Percentiles rank a stretch among this genome's conserved stretches.
These are phyloP conservation scores for Podaxis rugospora DNA, from an alignment of 768 basidiomycete species.

Conservation along the genomic window DNA sequence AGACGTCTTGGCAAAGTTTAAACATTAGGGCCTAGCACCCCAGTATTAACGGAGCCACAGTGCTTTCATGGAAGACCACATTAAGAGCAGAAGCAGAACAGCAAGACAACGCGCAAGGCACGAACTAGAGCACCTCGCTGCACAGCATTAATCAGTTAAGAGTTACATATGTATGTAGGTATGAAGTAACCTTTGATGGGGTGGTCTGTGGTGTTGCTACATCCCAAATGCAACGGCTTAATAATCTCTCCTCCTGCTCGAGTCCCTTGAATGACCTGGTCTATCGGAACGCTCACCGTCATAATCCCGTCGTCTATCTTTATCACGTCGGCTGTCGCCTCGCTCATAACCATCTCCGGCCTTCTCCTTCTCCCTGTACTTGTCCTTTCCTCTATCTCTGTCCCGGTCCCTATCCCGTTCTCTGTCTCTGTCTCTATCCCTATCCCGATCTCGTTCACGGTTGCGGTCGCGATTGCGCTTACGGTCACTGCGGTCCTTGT, in stretches of 20 bases:
- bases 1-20: too few species aligned
- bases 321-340: slow-evolving; percentile 2
- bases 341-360: slow-evolving; percentile 7
- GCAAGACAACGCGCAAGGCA: background rate
- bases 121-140: background rate
- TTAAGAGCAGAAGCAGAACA: background rate
- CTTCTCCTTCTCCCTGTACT: slow-evolving; percentile 11
- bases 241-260: slow-evolving; percentile 13
- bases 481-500: slow-evolving; percentile 23
- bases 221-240: background rate
- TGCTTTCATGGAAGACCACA: background rate
- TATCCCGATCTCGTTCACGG: slow-evolving; percentile 10
- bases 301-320: slow-evolving; percentile 10
- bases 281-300: slow-evolving; percentile 1
- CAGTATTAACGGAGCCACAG: background rate
- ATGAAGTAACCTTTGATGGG: background rate
- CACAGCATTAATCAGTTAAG: background rate
- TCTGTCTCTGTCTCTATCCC: slow-evolving; percentile 10
- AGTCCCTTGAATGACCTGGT: slow-evolving; percentile 8
- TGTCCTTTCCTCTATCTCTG: slow-evolving; percentile 2
- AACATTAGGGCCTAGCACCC: too few species aligned
- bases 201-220: background rate
- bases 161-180: background rate
- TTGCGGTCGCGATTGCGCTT: slow-evolving; percentile 18
- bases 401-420: background rate